Conservation (phyloP, 2,329 filamentous ascomycete species). For the Leptosphaerulina australis region DNA sequence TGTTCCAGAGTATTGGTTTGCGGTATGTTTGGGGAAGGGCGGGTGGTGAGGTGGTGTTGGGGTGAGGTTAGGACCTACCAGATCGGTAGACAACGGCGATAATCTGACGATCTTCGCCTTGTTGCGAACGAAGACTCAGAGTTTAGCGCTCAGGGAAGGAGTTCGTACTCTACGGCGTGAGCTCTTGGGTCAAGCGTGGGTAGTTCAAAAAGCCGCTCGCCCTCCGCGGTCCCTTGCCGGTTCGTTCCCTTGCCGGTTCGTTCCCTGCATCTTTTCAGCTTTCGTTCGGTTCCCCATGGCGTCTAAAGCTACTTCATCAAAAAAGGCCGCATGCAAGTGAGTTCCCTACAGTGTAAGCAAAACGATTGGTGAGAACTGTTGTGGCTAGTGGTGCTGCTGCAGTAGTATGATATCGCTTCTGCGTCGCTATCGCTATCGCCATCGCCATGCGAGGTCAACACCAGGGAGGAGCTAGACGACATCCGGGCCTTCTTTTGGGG, state of each 20-base stretch:
- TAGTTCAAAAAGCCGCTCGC: no score
- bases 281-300: no score
- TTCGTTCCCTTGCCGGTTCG: no score
- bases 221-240: no score
- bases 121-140: background rate
- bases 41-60: no score
- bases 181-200: background rate
- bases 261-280: no score
- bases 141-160: background rate
- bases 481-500: constrained; percentile 6
- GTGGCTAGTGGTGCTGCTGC: background rate
- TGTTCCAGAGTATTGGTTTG: background rate
- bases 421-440: no score
- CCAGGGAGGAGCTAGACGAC: background rate
- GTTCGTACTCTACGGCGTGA: background rate
- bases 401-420: no score
- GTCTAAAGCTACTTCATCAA: no score
- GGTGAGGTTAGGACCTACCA: background rate
- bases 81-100: constrained; percentile 13
- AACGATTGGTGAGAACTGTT: background rate
- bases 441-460: constrained; percentile 1
- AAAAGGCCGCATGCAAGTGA: no score
- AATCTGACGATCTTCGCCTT: constrained; percentile 8
- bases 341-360: no score
- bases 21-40: background rate